Evolutionary conservation across 1,284 basidiomycete species (phyloP), one percentile per base, ranked within the genome.

Genomic region (Ceratobasidium sp.): DNA sequence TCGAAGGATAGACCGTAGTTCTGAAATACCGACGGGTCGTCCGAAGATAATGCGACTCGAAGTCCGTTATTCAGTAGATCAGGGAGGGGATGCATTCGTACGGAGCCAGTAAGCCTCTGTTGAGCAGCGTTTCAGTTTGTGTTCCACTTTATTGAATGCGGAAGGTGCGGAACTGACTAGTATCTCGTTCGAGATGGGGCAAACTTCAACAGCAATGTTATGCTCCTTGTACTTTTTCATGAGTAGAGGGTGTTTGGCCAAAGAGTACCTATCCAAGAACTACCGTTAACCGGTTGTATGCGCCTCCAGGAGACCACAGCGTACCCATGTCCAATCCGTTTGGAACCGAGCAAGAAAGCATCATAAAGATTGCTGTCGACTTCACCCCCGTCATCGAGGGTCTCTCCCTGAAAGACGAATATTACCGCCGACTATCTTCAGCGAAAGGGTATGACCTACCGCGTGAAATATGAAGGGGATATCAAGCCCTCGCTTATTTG

Each of bases 391-490:
- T 79, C 78, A 13, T 77, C 77, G n/a, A 79, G 72, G 6, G 79
- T 79, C 68, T 80, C 80, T 18, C 77, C 76, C 71, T 66, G 58
- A 56, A 7, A 60, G 20, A 93, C 93, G 91, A 20, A 92, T 86
- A 0, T 93, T 95, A 84, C 95, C 93, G 15, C 13, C 26, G 1
- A 58, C 20, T 13, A 13, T 44, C 12, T 23, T 23, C 9, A 53
- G 26, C 12, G 33, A 12, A 51, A 55, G n/a, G 12, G 23, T 1
- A 33, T 26, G 7, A 28, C 70, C 3, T 46, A 93, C 94, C 0
- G 92, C 94, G 82, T 95, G 94, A 81, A 95, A 91, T 64, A 95
- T 89, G 83, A 94, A 94, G 0, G 94, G 94, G 40, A 95, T 90
- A 40, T 91, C 88, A 1, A 95, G 80, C 0, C 89, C 88, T 64